Evolutionary conservation across 257 asterid species (phyloP).

Genomic region (Thymus mandschuricus): DNA sequence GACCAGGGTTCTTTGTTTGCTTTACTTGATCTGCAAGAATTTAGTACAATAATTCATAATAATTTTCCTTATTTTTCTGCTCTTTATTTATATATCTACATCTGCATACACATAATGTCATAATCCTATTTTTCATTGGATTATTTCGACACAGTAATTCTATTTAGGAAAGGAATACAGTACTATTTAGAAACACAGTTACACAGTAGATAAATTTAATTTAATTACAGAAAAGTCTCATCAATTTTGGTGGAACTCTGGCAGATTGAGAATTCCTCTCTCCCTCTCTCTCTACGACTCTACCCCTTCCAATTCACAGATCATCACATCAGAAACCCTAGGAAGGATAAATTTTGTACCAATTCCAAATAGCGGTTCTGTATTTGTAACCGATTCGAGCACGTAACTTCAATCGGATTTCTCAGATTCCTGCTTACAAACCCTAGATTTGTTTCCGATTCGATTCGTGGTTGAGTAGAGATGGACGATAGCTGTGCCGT

Average conservation of each 20-base stretch:
- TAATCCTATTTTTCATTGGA: too few relatives aligned
- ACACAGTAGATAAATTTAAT: too few relatives aligned
- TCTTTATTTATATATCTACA: too few relatives aligned
- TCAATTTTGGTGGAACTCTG: not conserved
- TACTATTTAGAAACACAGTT: too few relatives aligned
- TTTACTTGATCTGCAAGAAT: not conserved
- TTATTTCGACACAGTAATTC: too few relatives aligned
- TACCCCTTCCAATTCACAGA: not conserved
- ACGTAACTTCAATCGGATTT: too few relatives aligned
- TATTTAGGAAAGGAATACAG: too few relatives aligned
- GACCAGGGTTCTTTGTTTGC: not conserved
- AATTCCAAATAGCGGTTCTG: not conserved
- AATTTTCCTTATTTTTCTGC: too few relatives aligned
- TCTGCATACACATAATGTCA: too few relatives aligned
- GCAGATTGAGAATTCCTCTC: not conserved
- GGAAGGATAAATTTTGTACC: not conserved
- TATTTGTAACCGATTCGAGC: not conserved
- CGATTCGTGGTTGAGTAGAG: constrained; percentile 28
- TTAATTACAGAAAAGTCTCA: not conserved
- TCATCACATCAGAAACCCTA: constrained; percentile 47
- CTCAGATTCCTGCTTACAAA: too few relatives aligned
- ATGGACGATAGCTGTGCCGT: constrained; percentile 99
- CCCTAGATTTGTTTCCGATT: constrained; percentile 31
- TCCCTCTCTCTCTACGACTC: not conserved
- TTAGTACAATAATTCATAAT: too few relatives aligned